A percentile compares a stretch with the other conserved stretches of the same genome.
Conservation (phyloP, 176 grass and related monocot species). For the Canna indica region DNA sequence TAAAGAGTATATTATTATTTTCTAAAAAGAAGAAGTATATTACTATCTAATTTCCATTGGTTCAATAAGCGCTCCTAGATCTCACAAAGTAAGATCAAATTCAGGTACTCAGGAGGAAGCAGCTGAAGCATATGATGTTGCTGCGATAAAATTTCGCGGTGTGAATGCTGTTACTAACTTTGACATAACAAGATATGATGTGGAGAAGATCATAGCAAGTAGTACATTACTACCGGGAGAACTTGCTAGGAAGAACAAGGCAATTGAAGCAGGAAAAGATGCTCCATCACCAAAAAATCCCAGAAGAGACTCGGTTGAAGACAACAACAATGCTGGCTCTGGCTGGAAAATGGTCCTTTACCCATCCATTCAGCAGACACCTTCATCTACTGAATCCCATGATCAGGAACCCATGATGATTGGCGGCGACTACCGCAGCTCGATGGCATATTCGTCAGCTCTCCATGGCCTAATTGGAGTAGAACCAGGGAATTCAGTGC, state of each 20-base stretch:
- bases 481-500: constrained; percentile 8
- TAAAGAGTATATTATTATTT: too few relatives aligned
- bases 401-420: constrained; percentile 15
- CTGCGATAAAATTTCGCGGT: constrained; percentile 97
- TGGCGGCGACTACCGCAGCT: constrained; percentile 12
- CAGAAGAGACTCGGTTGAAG: constrained; percentile 14
- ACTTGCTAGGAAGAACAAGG: constrained; percentile 50
- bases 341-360: constrained; percentile 60
- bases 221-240: constrained; percentile 55
- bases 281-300: neutral
- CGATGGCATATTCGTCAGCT: neutral
- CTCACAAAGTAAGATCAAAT: constrained; percentile 4
- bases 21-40: too few relatives aligned
- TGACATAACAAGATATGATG: constrained; percentile 70
- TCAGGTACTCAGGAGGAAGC: constrained; percentile 86
- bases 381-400: constrained; percentile 12
- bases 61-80: neutral
- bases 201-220: constrained; percentile 71
- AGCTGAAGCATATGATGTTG: constrained; percentile 87
- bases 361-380: constrained; percentile 30
- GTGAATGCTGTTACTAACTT: constrained; percentile 90
- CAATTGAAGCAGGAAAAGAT: constrained; percentile 9
- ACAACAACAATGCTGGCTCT: neutral
- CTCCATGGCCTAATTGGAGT: constrained; percentile 23
- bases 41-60: neutral